Conservation (phyloP, 495 filamentous ascomycete species). For the Lasiosphaeriaceae sp. region DNA sequence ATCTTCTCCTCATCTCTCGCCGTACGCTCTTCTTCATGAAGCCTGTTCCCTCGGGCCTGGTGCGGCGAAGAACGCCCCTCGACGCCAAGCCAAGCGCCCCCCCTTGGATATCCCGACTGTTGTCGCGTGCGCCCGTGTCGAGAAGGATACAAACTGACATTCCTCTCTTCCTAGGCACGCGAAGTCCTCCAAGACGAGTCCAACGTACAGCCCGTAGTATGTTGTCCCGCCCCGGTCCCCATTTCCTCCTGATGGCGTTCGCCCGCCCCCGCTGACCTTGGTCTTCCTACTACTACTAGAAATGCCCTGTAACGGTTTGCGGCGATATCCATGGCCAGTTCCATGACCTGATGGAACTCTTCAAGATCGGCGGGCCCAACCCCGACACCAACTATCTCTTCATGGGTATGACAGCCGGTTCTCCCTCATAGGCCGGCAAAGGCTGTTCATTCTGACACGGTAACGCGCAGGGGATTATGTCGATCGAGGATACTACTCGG, state of each 20-base stretch:
- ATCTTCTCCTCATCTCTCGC: not conserved
- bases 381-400: conserved; percentile 95
- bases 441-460: conserved; percentile 13
- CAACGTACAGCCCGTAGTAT: conserved; percentile 97
- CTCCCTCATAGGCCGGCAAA: not conserved
- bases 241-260: not conserved
- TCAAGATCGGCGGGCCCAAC: conserved; percentile 87
- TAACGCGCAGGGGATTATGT: conserved; percentile 77
- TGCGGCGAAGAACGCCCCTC: not conserved
- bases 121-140: conserved; percentile 16
- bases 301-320: conserved; percentile 92
- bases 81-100: not conserved
- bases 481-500: conserved; percentile 94
- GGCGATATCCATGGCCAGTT: conserved; percentile 94
- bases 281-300: conserved; percentile 44
- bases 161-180: conserved; percentile 60
- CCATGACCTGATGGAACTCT: conserved; percentile 91
- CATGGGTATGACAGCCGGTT: conserved; percentile 63
- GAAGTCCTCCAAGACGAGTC: conserved; percentile 96
- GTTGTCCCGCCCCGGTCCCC: conserved; percentile 32
- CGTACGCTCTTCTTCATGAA: not conserved
- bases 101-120: not conserved
- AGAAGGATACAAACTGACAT: conserved; percentile 3
- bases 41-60: not conserved
- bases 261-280: not conserved